A percentile compares a stretch with the other conserved stretches of the same genome.
These are phyloP conservation scores for Phoma sp. DNA, from an alignment of 2,329 filamentous ascomycete species.

Conservation along the genomic window DNA sequence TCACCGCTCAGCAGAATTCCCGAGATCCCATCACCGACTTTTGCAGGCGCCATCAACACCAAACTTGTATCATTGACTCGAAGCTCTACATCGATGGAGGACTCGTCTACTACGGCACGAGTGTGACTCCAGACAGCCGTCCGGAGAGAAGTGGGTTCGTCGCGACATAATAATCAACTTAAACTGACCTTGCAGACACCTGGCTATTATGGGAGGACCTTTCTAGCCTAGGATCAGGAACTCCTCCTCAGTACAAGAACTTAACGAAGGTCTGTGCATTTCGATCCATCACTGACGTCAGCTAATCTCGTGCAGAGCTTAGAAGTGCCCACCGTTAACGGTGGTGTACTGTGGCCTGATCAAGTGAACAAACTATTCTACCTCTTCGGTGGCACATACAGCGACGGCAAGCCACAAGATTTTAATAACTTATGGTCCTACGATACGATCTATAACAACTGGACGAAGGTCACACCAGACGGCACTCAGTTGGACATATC, in stretches of 20 bases:
- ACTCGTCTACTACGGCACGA: constrained; percentile 25
- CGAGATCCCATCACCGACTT: not conserved
- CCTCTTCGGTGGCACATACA: constrained; percentile 64
- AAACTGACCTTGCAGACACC: not conserved
- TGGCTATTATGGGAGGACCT: not conserved
- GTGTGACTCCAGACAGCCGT: not conserved
- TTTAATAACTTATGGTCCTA: constrained; percentile 58
- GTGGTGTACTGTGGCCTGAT: constrained; percentile 63
- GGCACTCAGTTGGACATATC: constrained; percentile 6
- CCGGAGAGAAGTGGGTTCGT: not conserved
- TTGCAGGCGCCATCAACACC: constrained; percentile 53
- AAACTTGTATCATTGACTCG: constrained; percentile 63
- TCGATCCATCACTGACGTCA: not conserved
- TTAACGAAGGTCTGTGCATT: not conserved
- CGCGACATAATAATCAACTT: too few species aligned
- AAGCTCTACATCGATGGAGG: constrained; percentile 66
- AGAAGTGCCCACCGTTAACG: constrained; percentile 56
- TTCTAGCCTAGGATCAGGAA: not conserved
- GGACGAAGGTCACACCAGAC: constrained; percentile 53
- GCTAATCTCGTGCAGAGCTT: constrained; percentile 49
- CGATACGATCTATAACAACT: constrained; percentile 61
- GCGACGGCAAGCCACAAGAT: constrained; percentile 42
- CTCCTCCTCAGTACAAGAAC: not conserved
- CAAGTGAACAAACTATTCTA: constrained; percentile 67
- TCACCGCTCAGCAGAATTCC: not conserved